Base-by-base conservation (phyloP, 495 filamentous ascomycete genomes). In the Jackrogersella minutella region DNA sequence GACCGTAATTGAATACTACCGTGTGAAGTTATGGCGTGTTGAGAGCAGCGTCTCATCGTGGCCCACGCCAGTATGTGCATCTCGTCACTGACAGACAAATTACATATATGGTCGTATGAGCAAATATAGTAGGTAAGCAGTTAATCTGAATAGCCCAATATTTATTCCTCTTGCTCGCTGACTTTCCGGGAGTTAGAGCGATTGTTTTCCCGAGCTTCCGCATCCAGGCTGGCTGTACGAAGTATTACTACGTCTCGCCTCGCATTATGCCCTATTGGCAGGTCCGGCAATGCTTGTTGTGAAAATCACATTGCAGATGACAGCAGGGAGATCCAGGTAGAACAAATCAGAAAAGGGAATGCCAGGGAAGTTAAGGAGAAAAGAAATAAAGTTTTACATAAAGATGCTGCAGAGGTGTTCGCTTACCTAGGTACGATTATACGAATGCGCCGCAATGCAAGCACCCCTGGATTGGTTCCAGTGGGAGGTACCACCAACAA, bases 121-220 rank as follows among this genome's bases (percentile, higher is more conserved):
- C 16, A 43, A 36, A 41, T 44, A 31, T 56, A 39, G 24, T 30
- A 34, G 61, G 47, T 43, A 34, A 36, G 62, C 36, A 52, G 51
- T 62, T 60, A 60, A 53, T 54, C 52, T 39, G 22, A 47, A 53
- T 30, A 51, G 30, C 21, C 30, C 16, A 43, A 26, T 33, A 17
- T 26, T 13, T 33, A 17, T 26, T 13, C 17, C 19, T 52, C 40
- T 30, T 34, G 26, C 36, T 63, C 56, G 52, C 52, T 61, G 41
- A 56, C 30, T 14, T 59, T 10, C 41, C 41, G 22, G 10, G 2
- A 47, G 43, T 41, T 64, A 52, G 41, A 64, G 46, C 56, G 28
- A 55, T 60, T 2, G 17, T 40, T 46, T 40, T 46, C 30, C 55
- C 61, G 66, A 69, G 60, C 55, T 69, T 64, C 66, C 66, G 40